phyloP scores from a whole-genome alignment of 2,329 filamentous ascomycete genomes.

The Cercospora nicotianae region DNA sequence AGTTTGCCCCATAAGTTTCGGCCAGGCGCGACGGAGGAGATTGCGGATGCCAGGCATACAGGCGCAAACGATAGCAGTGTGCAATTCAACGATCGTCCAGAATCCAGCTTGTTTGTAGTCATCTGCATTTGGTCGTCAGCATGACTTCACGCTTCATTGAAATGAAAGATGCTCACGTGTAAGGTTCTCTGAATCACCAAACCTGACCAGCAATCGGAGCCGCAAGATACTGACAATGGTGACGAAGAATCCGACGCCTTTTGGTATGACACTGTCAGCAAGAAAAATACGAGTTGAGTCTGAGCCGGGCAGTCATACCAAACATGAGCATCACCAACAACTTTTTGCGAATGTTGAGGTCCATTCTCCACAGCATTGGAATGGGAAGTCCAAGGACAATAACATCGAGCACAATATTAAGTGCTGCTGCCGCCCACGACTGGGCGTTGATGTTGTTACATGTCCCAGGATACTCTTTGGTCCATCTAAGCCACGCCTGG shows the following conservation, averaged over 20 bases:
- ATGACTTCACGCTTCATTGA: accelerated
- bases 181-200: slow-evolving; percentile 20
- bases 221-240: slow-evolving; percentile 25
- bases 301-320: neutral
- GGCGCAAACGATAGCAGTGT: slow-evolving; percentile 24
- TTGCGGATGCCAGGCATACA: slow-evolving; percentile 28
- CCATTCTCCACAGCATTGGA: slow-evolving; percentile 14
- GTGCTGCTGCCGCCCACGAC: slow-evolving; percentile 15
- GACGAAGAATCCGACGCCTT: slow-evolving; percentile 26
- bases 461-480: neutral
- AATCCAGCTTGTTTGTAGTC: slow-evolving; percentile 24
- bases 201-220: slow-evolving; percentile 21
- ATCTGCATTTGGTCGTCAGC: slow-evolving; percentile 10
- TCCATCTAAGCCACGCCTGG: slow-evolving; percentile 19
- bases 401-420: slow-evolving; percentile 14
- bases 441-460: slow-evolving; percentile 25
- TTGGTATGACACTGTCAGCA: neutral
- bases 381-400: slow-evolving; percentile 10
- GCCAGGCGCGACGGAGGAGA: slow-evolving; percentile 21
- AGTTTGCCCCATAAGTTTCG: slow-evolving; percentile 18
- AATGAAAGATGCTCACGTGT: slow-evolving; percentile 22
- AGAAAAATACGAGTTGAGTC: neutral
- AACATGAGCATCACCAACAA: slow-evolving; percentile 17
- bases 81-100: slow-evolving; percentile 25
- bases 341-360: slow-evolving; percentile 17